phyloP scores from a whole-genome alignment of 2,329 filamentous ascomycete species.

The Calonectria hawksworthii region DNA sequence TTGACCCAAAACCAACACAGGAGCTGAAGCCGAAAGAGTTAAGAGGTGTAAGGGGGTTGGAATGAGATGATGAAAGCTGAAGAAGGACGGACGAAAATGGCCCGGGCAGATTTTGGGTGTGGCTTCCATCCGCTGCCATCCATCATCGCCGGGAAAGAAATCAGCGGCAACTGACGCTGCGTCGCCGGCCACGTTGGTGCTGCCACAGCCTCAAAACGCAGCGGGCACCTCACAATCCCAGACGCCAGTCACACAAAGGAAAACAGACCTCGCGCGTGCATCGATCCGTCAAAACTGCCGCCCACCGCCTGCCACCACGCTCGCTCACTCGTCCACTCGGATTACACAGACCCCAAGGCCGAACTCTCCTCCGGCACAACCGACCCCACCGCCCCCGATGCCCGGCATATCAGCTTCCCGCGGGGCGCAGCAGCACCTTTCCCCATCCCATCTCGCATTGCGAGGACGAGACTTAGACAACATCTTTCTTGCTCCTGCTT shows the following conservation, averaged over 20 bases:
- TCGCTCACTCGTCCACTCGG: not conserved
- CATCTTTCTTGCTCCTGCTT: not conserved
- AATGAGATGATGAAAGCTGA: not conserved
- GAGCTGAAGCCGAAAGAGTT: not conserved
- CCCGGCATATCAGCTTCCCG: constrained; percentile 31
- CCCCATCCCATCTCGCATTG: not conserved
- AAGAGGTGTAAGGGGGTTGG: not conserved
- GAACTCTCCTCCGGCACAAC: constrained; percentile 20
- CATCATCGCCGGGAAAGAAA: not conserved
- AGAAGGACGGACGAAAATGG: not conserved
- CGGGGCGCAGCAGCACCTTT: constrained; percentile 29
- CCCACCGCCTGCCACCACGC: constrained; percentile 11
- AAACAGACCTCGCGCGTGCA: not conserved
- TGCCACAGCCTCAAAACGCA: constrained; percentile 2
- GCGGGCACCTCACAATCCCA: not conserved
- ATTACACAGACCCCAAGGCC: not conserved
- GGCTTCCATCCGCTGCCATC: not conserved
- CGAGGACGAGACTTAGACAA: not conserved
- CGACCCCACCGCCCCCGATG: not conserved
- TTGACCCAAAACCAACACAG: not conserved
- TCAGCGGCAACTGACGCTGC: constrained; percentile 3
- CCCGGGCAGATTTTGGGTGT: not conserved
- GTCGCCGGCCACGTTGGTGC: not conserved
- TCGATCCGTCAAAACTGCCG: not conserved
- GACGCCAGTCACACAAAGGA: not conserved